Base-by-base conservation (phyloP, 2,329 filamentous ascomycete genomes). In the Ceratocystis albifundus region DNA sequence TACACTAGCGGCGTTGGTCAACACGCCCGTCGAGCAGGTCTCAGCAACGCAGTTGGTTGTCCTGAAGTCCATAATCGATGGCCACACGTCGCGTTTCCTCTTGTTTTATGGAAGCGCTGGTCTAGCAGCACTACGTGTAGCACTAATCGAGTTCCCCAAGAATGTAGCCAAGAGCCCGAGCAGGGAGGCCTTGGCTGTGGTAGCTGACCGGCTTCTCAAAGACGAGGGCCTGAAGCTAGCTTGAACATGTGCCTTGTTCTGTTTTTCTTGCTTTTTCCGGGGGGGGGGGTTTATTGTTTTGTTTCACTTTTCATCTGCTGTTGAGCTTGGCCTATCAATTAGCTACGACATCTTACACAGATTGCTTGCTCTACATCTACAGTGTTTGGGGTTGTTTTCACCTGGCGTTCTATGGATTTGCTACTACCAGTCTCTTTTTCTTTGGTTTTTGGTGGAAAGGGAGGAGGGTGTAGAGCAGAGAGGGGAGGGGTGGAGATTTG, bases 41-140 rank as follows among this genome's bases (percentile, higher is more conserved):
- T 88, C 86, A n/a, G 83, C 87, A 69, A 91, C 88, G 0, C 88
- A 92, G 70, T 84, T 85, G 69, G 80, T 86, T 4, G 83, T 92
- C 1, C 77, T 93, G 50, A 83, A 86, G 67, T 80, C 84, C 6
- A 86, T 93, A 81, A 83, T 93, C 36, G 82, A 88, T 65, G 83
- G 87, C 28, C 88, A 88, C 69, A 86, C 90, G 69, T 80, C 84
- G 65, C 86, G 88, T 20, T 90, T 97, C 71, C 77, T 96, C 62
- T 79, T 80, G 15, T 90, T 94, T 70, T 99, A 92, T 72, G 93
- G 92, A 0, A 85, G 84, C 62, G 84, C 88, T 6, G 92, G 84
- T 0, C 74, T 88, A n/a, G 87, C 83, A 0, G 84, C 89, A 1
- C 74, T 96, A 70, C 80, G 85, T 46, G 79, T 83, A 64, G 89